Conservation (phyloP, 306 rosid species). For the Dryas alaskensis region DNA sequence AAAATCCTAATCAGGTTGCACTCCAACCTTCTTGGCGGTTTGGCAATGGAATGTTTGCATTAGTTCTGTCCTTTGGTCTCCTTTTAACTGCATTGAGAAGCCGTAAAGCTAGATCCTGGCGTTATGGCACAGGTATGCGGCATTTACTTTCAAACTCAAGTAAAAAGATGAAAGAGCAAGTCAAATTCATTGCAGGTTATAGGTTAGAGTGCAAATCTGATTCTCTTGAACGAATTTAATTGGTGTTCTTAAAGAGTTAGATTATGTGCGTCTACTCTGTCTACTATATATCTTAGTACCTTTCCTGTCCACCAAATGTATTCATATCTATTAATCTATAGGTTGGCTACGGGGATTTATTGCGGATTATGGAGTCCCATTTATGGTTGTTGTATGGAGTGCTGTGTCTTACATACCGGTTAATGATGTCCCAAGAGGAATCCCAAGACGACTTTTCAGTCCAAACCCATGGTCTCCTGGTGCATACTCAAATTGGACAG, state of each 20-base stretch:
- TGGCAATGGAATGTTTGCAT: slow-evolving; percentile 98
- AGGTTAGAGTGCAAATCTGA: slow-evolving; percentile 13
- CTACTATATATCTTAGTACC: not conserved
- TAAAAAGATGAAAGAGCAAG: not conserved
- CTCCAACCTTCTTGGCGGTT: slow-evolving; percentile 76
- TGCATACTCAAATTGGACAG: slow-evolving; percentile 95
- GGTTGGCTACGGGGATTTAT: slow-evolving; percentile 82
- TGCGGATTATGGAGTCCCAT: slow-evolving; percentile 93
- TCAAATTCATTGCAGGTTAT: not conserved
- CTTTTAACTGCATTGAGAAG: slow-evolving; percentile 76
- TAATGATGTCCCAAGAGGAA: slow-evolving; percentile 77
- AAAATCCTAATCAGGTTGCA: slow-evolving; percentile 50
- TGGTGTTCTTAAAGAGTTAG: not conserved
- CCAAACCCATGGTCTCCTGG: slow-evolving; percentile 98
- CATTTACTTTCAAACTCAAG: slow-evolving; percentile 6
- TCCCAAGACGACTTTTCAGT: slow-evolving; percentile 92
- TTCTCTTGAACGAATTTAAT: slow-evolving; percentile 8
- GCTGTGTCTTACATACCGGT: slow-evolving; percentile 79
- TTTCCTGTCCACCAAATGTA: slow-evolving; percentile 27
- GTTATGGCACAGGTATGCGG: slow-evolving; percentile 79
- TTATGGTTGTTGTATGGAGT: slow-evolving; percentile 91
- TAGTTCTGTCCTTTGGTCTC: slow-evolving; percentile 89
- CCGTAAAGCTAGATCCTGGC: slow-evolving; percentile 97
- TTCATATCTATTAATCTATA: slow-evolving; percentile 37
- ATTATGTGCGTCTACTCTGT: not conserved